Percentiles rank a stretch among this genome's conserved stretches.
Evolutionary conservation across 2,329 filamentous ascomycete genomes (phyloP).

Genomic region (Sordariomycetes sp.): DNA sequence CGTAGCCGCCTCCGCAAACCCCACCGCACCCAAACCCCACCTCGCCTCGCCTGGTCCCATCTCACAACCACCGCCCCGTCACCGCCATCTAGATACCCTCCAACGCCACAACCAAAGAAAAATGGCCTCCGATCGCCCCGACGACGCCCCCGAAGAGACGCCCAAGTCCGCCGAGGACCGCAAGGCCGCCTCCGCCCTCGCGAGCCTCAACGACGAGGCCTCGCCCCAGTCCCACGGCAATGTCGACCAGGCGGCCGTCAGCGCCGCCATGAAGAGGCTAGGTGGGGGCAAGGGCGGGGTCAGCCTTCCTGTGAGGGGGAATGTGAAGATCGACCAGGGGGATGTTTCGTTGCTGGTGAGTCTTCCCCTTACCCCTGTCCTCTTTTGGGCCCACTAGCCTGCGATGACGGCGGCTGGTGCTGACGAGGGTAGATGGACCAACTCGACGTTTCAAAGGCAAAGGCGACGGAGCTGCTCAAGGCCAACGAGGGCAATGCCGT

Average conservation of each 20-base stretch:
- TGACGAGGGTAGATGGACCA: conserved; percentile 42
- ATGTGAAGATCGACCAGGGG: conserved; percentile 60
- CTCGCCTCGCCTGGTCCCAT: neutral
- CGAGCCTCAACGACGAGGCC: conserved; percentile 47
- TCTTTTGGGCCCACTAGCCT: too few relatives aligned
- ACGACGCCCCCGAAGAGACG: conserved; percentile 44
- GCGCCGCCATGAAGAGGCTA: conserved; percentile 58
- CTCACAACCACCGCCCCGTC: neutral
- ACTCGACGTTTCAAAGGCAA: conserved; percentile 56
- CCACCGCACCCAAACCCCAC: neutral
- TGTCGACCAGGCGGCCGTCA: conserved; percentile 57
- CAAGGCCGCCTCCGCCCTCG: conserved; percentile 63
- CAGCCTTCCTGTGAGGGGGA: conserved; percentile 24
- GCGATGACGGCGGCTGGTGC: neutral
- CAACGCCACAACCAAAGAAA: conserved; percentile 24
- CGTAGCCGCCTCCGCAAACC: neutral
- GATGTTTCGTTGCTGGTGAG: conserved; percentile 59
- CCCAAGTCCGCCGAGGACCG: conserved; percentile 59
- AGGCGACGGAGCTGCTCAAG: conserved; percentile 63
- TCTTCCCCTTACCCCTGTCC: conserved; percentile 7
- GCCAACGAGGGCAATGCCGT: conserved; percentile 57
- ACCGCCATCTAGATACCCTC: neutral
- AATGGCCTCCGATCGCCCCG: conserved; percentile 45
- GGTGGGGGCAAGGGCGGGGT: conserved; percentile 9
- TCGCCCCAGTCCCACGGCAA: conserved; percentile 35